Evolutionary conservation across 192 early-diverging fungal species (phyloP).

Genomic region (Rhizophagus clarus): DNA sequence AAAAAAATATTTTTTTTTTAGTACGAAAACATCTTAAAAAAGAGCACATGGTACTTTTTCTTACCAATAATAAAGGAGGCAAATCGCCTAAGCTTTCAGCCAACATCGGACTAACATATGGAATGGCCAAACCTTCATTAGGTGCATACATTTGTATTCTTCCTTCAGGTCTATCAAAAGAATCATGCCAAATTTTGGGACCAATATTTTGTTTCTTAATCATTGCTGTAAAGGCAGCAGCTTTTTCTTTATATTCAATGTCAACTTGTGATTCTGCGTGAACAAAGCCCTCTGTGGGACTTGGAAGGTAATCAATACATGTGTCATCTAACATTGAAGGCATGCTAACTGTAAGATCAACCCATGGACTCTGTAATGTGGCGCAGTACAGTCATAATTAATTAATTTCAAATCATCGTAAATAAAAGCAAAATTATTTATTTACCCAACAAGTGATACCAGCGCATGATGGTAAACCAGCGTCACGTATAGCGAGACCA

Average conservation of each 20-base stretch:
- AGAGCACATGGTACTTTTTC: neutral
- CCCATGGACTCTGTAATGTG: conserved; percentile 31
- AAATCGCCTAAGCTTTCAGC: conserved; percentile 42
- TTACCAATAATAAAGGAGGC: conserved; percentile 48
- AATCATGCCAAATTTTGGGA: conserved; percentile 13
- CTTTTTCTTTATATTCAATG: conserved; percentile 37
- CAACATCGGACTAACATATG: conserved; percentile 50
- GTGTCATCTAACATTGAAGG: conserved; percentile 37
- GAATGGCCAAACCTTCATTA: conserved; percentile 45
- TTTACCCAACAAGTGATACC: conserved; percentile 48
- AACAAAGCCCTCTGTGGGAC: neutral
- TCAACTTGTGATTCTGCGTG: conserved; percentile 33
- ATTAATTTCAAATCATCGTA: neutral
- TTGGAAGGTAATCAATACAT: conserved; percentile 47
- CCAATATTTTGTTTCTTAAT: conserved; percentile 26
- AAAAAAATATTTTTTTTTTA: too few species aligned
- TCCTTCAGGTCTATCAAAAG: conserved; percentile 37
- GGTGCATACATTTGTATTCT: conserved; percentile 49
- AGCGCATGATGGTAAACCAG: conserved; percentile 56
- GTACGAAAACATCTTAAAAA: neutral
- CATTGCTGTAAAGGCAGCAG: conserved; percentile 19
- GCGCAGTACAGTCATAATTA: neutral
- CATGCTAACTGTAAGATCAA: conserved; percentile 52
- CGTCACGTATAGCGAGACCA: conserved; percentile 59
- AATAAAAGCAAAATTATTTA: neutral